Base-by-base conservation (phyloP, 208 protist genomes). In the Polymyxa betae region DNA sequence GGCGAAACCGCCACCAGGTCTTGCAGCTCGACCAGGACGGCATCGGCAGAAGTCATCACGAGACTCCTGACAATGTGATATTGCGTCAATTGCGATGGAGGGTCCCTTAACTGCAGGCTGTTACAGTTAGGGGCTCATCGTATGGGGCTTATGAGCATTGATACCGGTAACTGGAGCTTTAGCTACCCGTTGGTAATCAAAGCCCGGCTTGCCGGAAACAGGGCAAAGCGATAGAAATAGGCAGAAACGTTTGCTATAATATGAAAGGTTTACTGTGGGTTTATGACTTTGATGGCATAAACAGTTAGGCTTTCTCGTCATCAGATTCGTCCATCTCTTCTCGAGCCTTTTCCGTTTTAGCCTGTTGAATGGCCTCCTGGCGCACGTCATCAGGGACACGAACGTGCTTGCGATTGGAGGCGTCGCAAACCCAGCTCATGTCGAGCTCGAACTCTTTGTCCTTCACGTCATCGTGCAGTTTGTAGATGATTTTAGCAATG, bases 391-490 rank as follows among this genome's bases (percentile, higher is more conserved):
- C 38, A 16, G 88, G 88, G n/a, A 89, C 88, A 20, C 88, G 43
- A 20, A 54, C 38, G 88, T 89, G 88, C 64, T 89, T 89, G 45
- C 88, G 43, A n/a, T n/a, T 90, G 0, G 91, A 91, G 49, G 95
- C 97, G 45, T 98, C 95, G 92, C 97, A 98, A 66, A 99, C 96
- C 97, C 98, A 99, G 88, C 95, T 96, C 77, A 99, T 95, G 90
- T 99, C 98, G 32, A 99, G 93, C 91, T 99, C 97, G 92, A 98
- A 98, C 88, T 97, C 93, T 92, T 98, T 99, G 92, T 99, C 98
- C 90, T 93, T 91, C 0, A 88, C 40, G 41, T 93, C 91, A 49
- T 93, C 88, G 45, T 92, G 88, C 54, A 49, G 89, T 60, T 38
- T 90, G 66, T 92, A 92, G 54, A 92, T 29, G 89, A 99, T 98